Conservation (phyloP, 768 basidiomycete species). For the Naematelia encephala region DNA sequence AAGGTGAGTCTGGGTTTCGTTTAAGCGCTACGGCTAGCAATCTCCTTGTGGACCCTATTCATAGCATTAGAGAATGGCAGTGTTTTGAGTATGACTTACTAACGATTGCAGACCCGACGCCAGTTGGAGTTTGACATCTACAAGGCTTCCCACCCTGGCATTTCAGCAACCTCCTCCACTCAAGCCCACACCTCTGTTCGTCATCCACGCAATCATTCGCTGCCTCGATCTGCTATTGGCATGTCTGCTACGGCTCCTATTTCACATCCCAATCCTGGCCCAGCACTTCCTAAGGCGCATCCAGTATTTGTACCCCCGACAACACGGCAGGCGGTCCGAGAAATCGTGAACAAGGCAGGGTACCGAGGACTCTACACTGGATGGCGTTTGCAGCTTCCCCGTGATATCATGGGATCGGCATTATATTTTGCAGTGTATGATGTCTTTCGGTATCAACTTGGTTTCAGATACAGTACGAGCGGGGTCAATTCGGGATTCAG, state of each 20-base stretch:
- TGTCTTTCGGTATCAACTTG: slow-evolving; percentile 79
- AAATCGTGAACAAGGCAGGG: slow-evolving; percentile 59
- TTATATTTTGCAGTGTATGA: slow-evolving; percentile 95
- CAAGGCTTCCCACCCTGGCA: slow-evolving; percentile 54
- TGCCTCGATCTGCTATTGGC: neutral
- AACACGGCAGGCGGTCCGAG: slow-evolving; percentile 71
- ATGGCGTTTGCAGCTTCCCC: slow-evolving; percentile 83
- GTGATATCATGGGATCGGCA: slow-evolving; percentile 84
- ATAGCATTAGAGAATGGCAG: neutral
- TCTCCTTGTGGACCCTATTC: neutral
- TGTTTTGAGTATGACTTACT: neutral
- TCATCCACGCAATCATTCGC: neutral
- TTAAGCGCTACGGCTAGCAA: no score
- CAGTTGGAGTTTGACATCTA: slow-evolving; percentile 92
- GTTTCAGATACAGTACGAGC: slow-evolving; percentile 54
- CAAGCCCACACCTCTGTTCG: neutral
- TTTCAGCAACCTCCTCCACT: slow-evolving; percentile 8
- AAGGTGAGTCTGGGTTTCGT: slow-evolving; percentile 59
- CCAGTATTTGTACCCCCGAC: slow-evolving; percentile 73
- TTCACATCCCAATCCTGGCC: no score
- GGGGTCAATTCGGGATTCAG: slow-evolving; percentile 10
- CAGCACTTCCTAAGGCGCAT: no score
- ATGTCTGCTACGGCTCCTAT: no score
- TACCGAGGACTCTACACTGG: slow-evolving; percentile 57
- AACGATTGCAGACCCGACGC: slow-evolving; percentile 64